Conservation (phyloP, 495 filamentous ascomycete genomes). For the Podospora pseudoanserina region DNA sequence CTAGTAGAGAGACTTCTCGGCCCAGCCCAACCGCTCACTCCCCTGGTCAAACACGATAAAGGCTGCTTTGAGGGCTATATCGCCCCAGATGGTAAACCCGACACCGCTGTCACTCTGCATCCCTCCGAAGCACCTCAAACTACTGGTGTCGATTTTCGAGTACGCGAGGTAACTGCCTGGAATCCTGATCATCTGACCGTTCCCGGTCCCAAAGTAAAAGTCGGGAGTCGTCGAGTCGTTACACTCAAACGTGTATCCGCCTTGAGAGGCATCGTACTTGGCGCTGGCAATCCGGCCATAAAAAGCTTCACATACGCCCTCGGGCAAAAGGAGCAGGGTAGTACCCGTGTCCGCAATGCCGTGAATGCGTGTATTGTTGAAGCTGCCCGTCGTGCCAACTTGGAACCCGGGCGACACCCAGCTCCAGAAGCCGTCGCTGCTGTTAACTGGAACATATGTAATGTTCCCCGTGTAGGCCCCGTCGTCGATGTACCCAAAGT, state of each 20-base stretch:
- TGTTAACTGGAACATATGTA: conserved; percentile 58
- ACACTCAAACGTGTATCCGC: conserved; percentile 71
- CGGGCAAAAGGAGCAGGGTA: conserved; percentile 63
- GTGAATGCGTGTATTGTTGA: conserved; percentile 37
- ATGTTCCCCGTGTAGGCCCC: conserved; percentile 61
- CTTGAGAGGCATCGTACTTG: conserved; percentile 42
- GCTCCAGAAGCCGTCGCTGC: conserved; percentile 63
- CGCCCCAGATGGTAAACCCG: conserved; percentile 68
- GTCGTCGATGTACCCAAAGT: conserved; percentile 70
- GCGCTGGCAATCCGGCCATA: conserved; percentile 57
- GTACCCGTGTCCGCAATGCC: conserved; percentile 70
- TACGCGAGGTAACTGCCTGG: conserved; percentile 57
- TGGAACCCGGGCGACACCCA: conserved; percentile 63
- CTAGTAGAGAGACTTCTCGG: conserved; percentile 24
- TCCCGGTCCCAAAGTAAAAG: conserved; percentile 57
- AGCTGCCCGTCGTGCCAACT: conserved; percentile 46
- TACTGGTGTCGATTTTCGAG: conserved; percentile 34
- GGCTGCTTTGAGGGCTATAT: conserved; percentile 74
- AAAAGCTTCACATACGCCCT: conserved; percentile 57
- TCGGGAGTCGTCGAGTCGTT: conserved; percentile 51
- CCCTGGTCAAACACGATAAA: conserved; percentile 63
- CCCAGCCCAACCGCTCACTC: conserved; percentile 54
- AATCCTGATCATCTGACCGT: conserved; percentile 44
- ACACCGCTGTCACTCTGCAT: conserved; percentile 61
- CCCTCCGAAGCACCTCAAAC: conserved; percentile 56